phyloP scores from a whole-genome alignment of 2,329 filamentous ascomycete species.

The Rhinocladiella similis region DNA sequence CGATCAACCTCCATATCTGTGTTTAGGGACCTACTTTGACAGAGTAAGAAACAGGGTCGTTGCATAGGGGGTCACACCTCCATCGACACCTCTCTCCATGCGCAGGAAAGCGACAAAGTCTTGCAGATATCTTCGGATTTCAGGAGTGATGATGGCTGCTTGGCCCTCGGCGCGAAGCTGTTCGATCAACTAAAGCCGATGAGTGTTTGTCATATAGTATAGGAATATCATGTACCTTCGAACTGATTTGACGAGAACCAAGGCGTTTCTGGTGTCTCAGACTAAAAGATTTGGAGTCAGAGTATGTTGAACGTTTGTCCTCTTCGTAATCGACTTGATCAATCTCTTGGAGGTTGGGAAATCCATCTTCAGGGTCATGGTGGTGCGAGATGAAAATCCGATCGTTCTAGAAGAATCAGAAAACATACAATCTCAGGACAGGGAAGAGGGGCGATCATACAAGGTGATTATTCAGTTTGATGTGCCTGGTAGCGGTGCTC shows the following conservation, averaged over 20 bases:
- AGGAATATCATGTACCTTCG: constrained; percentile 23
- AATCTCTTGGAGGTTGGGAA: constrained; percentile 71
- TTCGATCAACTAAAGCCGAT: constrained; percentile 46
- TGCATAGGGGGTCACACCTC: constrained; percentile 74
- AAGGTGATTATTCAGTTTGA: constrained; percentile 43
- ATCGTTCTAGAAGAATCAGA: constrained; percentile 59
- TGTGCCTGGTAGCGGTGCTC: constrained; percentile 35
- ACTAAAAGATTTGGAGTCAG: constrained; percentile 12
- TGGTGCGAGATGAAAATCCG: constrained; percentile 86
- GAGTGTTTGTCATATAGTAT: background rate
- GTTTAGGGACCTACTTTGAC: constrained; percentile 50
- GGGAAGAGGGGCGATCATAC: constrained; percentile 28
- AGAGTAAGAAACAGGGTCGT: constrained; percentile 75
- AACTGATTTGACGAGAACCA: constrained; percentile 26
- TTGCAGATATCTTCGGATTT: constrained; percentile 80
- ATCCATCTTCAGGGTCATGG: constrained; percentile 71
- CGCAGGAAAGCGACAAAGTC: constrained; percentile 86
- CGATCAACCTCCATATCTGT: background rate
- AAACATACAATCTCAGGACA: background rate
- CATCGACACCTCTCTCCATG: constrained; percentile 78
- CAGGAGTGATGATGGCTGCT: constrained; percentile 66
- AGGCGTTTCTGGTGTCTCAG: constrained; percentile 2
- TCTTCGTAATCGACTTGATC: constrained; percentile 33
- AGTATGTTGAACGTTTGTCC: constrained; percentile 17
- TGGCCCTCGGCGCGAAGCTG: constrained; percentile 60